Conservation (phyloP, 2,329 filamentous ascomycete species). For the Apiospora sp. region DNA sequence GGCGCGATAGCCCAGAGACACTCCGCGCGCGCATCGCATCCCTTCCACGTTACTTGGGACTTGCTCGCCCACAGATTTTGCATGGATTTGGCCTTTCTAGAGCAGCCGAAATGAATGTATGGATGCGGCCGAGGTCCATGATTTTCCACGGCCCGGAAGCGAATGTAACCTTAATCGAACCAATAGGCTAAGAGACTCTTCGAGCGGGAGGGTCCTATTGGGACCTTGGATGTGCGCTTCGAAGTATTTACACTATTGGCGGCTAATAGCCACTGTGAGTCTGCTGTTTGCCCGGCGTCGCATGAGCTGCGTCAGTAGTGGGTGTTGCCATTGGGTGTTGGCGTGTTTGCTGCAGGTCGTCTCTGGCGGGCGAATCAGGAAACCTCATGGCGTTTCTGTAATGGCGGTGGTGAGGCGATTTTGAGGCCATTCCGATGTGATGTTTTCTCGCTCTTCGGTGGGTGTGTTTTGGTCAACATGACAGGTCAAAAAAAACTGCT, state of each 20-base stretch:
- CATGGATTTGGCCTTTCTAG: background rate
- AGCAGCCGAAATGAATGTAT: background rate
- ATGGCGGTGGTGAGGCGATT: background rate
- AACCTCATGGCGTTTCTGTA: background rate
- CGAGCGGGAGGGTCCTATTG: constrained; percentile 24
- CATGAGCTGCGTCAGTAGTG: background rate
- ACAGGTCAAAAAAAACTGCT: background rate
- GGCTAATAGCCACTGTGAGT: constrained; percentile 3
- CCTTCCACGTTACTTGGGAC: constrained; percentile 5
- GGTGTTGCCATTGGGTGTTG: background rate
- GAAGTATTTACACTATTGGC: background rate
- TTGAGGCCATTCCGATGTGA: background rate
- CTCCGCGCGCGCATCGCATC: constrained; percentile 13
- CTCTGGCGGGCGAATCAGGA: background rate
- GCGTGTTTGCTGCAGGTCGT: constrained; percentile 3
- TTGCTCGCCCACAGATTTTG: background rate
- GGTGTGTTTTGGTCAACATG: constrained; percentile 3
- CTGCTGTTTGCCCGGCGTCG: background rate
- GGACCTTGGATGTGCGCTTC: background rate
- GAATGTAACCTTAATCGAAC: constrained; percentile 16
- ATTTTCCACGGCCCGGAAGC: constrained; percentile 22
- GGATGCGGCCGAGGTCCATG: constrained; percentile 15
- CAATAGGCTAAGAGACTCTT: background rate
- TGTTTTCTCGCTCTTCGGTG: background rate
- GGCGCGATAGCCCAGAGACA: background rate